Evolutionary conservation across 1,284 basidiomycete species (phyloP), one percentile per base, ranked within the genome.

Genomic region (Lentinula novae-zelandiae): DNA sequence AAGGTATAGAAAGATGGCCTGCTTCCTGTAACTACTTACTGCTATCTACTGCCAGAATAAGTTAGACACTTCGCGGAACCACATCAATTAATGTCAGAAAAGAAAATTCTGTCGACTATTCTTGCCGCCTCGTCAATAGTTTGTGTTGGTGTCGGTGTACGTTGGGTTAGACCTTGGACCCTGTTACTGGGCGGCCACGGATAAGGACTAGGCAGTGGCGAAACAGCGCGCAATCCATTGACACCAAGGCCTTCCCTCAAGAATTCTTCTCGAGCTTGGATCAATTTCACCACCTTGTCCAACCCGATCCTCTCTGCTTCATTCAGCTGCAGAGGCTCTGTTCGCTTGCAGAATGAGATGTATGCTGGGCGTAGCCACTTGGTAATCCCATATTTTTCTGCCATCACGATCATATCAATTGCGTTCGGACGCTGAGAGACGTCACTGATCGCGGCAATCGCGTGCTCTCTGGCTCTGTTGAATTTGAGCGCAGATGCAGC

Each of bases 311-410:
- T 38, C 12, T 38, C 46, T 33, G 57, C 61, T 39, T 62, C 61
- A 7, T 22, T 36, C 42, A 54, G 10, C 20, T 34, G 33, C 22
- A 58, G 38, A 27, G 61, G 52, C 20, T 62, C 51, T 17, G 50
- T 31, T 3, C 61, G 50, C 50, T 55, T 53, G 53, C 61, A 62
- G 5, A 62, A 31, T 17, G 52, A 52, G 15, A 58, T 55, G 17
- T 62, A 62, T 17, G 61, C 61, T 9, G 57, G 61, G n/a, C 50
- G 44, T 27, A 62, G 33, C 61, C 61, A 62, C 22, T 51, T 54
- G 9, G n/a, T 44, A 7, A 62, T 48, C 20, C 53, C 57, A 33
- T 58, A 62, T 39, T 54, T 55, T 36, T 62, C 51, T 10, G 61
- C 56, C 7, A 62, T 52, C 5, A 58, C 31, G 8, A 62, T 58